These are phyloP conservation scores for Aspergillus sp. DNA, from an alignment of 2,329 filamentous ascomycete genomes.

Conservation along the genomic window DNA sequence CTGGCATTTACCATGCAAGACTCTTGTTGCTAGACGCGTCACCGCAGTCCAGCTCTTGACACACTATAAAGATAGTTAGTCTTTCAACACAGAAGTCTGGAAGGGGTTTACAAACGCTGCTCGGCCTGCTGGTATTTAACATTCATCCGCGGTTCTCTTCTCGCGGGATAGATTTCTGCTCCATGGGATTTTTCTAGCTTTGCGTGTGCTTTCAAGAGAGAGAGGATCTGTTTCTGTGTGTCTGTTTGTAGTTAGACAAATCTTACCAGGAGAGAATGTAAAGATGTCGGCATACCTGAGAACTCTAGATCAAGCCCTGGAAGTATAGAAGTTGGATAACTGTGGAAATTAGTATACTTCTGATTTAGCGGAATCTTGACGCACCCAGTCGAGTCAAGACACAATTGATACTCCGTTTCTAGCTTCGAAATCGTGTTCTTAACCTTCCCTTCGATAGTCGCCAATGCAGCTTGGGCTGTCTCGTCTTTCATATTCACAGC, in stretches of 20 bases:
- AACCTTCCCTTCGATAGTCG: background rate
- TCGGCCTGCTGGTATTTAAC: slow-evolving; percentile 29
- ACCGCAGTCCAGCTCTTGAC: slow-evolving; percentile 23
- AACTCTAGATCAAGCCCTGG: background rate
- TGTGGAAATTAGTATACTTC: background rate
- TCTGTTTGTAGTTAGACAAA: background rate
- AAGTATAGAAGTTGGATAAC: background rate
- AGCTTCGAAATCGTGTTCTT: slow-evolving; percentile 8
- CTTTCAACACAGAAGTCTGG: background rate
- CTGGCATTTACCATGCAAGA: slow-evolving; percentile 16
- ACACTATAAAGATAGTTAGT: slow-evolving; percentile 17
- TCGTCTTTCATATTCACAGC: background rate
- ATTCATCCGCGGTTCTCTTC: slow-evolving; percentile 25
- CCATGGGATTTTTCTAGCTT: slow-evolving; percentile 25
- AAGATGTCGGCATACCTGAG: slow-evolving; percentile 2
- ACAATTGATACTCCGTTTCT: slow-evolving; percentile 18
- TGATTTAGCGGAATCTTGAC: background rate
- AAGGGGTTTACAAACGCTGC: slow-evolving; percentile 19
- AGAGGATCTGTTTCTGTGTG: slow-evolving; percentile 17
- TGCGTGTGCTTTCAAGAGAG: slow-evolving; percentile 21
- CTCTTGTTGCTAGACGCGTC: background rate
- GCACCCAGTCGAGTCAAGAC: slow-evolving; percentile 3
- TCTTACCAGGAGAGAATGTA: background rate
- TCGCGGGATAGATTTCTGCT: slow-evolving; percentile 24
- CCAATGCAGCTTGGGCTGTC: background rate